Percentiles rank a stretch among this genome's conserved stretches.
These are phyloP conservation scores for Suillus variegatus DNA, from an alignment of 768 basidiomycete genomes.

Conservation along the genomic window DNA sequence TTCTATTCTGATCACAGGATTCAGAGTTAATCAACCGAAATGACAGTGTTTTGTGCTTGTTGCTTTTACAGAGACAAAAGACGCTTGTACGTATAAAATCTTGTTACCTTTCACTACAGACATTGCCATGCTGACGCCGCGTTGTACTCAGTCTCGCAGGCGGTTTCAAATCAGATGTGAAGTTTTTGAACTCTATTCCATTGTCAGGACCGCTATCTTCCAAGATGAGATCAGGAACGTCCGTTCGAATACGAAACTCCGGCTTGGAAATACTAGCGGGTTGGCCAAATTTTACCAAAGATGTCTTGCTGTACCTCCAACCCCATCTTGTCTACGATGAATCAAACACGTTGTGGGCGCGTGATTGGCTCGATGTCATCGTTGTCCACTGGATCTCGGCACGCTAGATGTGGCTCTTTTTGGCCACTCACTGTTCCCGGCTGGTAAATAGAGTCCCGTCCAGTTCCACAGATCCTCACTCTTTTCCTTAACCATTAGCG, in stretches of 20 bases:
- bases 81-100: constrained; percentile 4
- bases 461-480: constrained; percentile 16
- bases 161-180: background rate
- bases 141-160: background rate
- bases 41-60: background rate
- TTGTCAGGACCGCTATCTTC: background rate
- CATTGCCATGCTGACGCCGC: constrained; percentile 6
- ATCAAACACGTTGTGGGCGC: constrained; percentile 35
- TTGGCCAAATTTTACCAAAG: constrained; percentile 28
- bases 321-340: constrained; percentile 4
- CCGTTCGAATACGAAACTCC: background rate
- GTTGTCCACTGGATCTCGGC: constrained; percentile 26
- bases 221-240: constrained; percentile 7
- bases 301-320: constrained; percentile 21
- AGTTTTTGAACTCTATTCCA: background rate
- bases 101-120: constrained; percentile 1
- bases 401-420: constrained; percentile 34
- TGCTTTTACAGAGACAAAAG: constrained; percentile 4
- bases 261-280: constrained; percentile 3
- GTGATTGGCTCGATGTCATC: constrained; percentile 32
- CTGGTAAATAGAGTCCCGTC: constrained; percentile 31
- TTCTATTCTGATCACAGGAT: background rate
- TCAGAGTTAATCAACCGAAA: background rate
- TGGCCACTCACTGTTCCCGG: constrained; percentile 29
- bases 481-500: constrained; percentile 5